phyloP scores from a whole-genome alignment of 345 rosid genomes.

The Eucalyptus tenuipes region DNA sequence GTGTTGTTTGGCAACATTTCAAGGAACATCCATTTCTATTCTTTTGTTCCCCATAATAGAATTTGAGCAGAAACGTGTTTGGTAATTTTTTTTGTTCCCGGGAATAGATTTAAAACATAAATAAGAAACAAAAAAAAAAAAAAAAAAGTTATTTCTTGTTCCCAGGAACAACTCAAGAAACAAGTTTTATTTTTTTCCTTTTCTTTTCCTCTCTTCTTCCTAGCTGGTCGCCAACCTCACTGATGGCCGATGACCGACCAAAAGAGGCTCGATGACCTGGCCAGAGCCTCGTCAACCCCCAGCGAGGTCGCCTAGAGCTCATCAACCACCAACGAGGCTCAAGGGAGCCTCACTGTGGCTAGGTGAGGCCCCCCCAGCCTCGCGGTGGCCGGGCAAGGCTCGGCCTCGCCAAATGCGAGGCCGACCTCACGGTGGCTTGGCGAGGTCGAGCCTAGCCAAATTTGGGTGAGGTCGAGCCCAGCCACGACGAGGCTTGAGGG shows the following conservation, averaged over 20 bases:
- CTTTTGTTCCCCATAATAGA: accelerated
- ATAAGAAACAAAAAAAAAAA: no score
- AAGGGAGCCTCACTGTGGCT: accelerated
- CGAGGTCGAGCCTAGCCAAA: accelerated
- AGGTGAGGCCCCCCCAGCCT: no score
- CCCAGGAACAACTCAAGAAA: accelerated
- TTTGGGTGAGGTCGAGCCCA: no score
- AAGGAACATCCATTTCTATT: no score
- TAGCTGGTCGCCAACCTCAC: accelerated
- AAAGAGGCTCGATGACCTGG: accelerated
- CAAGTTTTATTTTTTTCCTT: no score
- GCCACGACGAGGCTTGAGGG: accelerated
- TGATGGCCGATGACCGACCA: accelerated
- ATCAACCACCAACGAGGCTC: accelerated
- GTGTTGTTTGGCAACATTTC: no score
- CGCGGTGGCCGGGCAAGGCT: accelerated
- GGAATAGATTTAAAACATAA: accelerated
- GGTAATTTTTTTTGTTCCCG: no score
- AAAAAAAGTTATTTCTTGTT: no score
- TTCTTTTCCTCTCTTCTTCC: no score
- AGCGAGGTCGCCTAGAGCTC: accelerated
- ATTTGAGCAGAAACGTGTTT: accelerated
- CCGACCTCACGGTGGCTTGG: accelerated
- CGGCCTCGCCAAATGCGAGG: accelerated
- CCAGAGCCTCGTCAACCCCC: accelerated